These are phyloP conservation scores for Sergeia podlipaevii DNA, from an alignment of 208 protist genomes.

Conservation along the genomic window DNA sequence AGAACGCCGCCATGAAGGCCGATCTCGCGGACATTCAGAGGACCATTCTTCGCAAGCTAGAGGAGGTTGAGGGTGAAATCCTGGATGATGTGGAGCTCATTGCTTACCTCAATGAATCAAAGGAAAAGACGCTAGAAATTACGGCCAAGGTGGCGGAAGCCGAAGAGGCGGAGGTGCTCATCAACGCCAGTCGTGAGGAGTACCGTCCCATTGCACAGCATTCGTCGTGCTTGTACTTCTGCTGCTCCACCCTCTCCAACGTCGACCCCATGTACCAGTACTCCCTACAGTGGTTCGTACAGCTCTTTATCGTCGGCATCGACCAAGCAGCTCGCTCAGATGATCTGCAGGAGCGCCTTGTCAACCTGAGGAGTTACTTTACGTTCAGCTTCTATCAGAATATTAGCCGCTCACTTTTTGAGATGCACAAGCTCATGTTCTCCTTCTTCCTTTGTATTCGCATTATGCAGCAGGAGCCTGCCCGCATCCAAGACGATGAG, in stretches of 20 bases:
- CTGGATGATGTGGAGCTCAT: slow-evolving; percentile 98
- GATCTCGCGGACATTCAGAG: slow-evolving; percentile 96
- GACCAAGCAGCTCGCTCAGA: slow-evolving; percentile 81
- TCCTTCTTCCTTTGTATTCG: slow-evolving; percentile 93
- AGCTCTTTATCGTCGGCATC: slow-evolving; percentile 93
- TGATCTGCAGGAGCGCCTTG: slow-evolving; percentile 76
- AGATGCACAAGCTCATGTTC: slow-evolving; percentile 95
- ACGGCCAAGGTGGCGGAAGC: slow-evolving; percentile 93
- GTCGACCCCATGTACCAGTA: slow-evolving; percentile 98
- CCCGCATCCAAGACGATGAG: slow-evolving; percentile 72
- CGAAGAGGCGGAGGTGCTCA: slow-evolving; percentile 95
- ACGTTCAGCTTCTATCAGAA: slow-evolving; percentile 97
- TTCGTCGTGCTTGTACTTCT: slow-evolving; percentile 97
- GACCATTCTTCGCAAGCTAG: slow-evolving; percentile 95
- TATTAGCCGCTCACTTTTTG: slow-evolving; percentile 94
- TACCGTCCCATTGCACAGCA: slow-evolving; percentile 95
- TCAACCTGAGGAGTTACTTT: slow-evolving; percentile 93
- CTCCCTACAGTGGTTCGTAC: slow-evolving; percentile 97
- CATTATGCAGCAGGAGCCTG: slow-evolving; percentile 72
- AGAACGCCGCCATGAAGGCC: slow-evolving; percentile 95
- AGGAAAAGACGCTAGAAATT: slow-evolving; percentile 93
- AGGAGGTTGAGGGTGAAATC: slow-evolving; percentile 94
- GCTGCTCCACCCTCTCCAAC: slow-evolving; percentile 93
- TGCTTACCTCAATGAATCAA: slow-evolving; percentile 94
- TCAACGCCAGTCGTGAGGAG: slow-evolving; percentile 95